Evolutionary conservation across 371 early-diverging fungal genomes (phyloP).

Genomic region (Lichtheimia hyalospora): DNA sequence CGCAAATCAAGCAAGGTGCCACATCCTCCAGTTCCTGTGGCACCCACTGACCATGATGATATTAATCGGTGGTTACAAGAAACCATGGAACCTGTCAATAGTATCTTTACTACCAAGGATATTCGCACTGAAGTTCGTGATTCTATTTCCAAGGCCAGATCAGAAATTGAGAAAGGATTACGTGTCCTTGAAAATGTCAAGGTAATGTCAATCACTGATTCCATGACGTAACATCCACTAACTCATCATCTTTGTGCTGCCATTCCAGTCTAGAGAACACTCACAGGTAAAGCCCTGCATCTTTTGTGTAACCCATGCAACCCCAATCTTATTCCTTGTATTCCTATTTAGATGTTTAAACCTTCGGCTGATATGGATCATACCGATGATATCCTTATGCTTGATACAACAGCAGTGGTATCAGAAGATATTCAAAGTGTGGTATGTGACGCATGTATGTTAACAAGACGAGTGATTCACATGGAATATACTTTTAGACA

Average conservation of each 20-base stretch:
- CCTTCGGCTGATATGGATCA: no score
- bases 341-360: no score
- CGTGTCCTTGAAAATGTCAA: slow-evolving; percentile 48
- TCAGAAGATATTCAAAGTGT: slow-evolving; percentile 1
- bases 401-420: not conserved
- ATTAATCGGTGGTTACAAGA: slow-evolving; percentile 24
- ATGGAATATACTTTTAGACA: not conserved
- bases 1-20: slow-evolving; percentile 34
- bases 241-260: slow-evolving; percentile 12
- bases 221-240: no score
- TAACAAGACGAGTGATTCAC: no score
- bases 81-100: slow-evolving; percentile 11
- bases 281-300: slow-evolving; percentile 24
- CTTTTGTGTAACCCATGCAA: slow-evolving; percentile 37
- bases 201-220: not conserved
- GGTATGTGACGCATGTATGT: not conserved
- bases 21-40: slow-evolving; percentile 10
- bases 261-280: slow-evolving; percentile 40
- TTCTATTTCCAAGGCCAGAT: slow-evolving; percentile 52
- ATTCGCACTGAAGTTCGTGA: slow-evolving; percentile 38
- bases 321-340: slow-evolving; percentile 30
- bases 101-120: slow-evolving; percentile 18
- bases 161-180: slow-evolving; percentile 53
- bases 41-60: slow-evolving; percentile 14
- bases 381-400: no score